Evolutionary conservation across 2,329 filamentous ascomycete genomes (phyloP).

Genomic region (Penicillium polonicum): DNA sequence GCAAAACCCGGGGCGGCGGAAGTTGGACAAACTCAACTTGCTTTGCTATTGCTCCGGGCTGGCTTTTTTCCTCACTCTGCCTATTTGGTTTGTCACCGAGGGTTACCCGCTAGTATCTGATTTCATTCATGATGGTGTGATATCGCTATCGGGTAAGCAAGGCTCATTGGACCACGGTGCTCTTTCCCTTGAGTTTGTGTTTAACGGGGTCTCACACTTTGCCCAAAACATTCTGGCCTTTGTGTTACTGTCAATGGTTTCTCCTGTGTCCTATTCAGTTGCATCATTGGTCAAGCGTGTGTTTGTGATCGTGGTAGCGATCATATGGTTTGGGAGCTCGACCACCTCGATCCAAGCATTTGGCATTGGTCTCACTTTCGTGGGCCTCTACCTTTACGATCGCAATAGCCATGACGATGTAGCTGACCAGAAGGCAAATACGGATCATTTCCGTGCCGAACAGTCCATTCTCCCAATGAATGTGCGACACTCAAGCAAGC

Average conservation of each 20-base stretch:
- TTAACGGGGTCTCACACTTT: slow-evolving; percentile 97
- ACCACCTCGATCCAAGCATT: slow-evolving; percentile 80
- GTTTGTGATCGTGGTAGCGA: slow-evolving; percentile 91
- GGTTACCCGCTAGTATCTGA: slow-evolving; percentile 75
- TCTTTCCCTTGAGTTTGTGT: slow-evolving; percentile 78
- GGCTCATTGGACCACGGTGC: slow-evolving; percentile 65
- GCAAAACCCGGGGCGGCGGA: slow-evolving; percentile 61
- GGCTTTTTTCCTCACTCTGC: slow-evolving; percentile 81
- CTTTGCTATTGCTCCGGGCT: slow-evolving; percentile 95
- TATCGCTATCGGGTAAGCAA: slow-evolving; percentile 74
- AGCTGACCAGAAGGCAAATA: slow-evolving; percentile 73
- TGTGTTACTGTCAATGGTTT: slow-evolving; percentile 85
- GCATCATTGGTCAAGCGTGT: slow-evolving; percentile 95
- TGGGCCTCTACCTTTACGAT: slow-evolving; percentile 94
- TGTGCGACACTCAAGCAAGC: slow-evolving; percentile 37
- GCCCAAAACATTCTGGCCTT: slow-evolving; percentile 95
- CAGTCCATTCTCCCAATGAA: slow-evolving; percentile 67
- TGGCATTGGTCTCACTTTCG: slow-evolving; percentile 84
- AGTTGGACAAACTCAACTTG: slow-evolving; percentile 94
- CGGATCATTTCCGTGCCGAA: slow-evolving; percentile 61
- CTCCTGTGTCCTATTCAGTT: slow-evolving; percentile 94
- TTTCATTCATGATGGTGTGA: slow-evolving; percentile 75
- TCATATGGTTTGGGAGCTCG: slow-evolving; percentile 91
- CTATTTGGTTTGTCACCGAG: slow-evolving; percentile 92
- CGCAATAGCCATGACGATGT: slow-evolving; percentile 84